Conservation (phyloP, 352 stramenopile genomes). For the Phytopythium oedochilum region DNA sequence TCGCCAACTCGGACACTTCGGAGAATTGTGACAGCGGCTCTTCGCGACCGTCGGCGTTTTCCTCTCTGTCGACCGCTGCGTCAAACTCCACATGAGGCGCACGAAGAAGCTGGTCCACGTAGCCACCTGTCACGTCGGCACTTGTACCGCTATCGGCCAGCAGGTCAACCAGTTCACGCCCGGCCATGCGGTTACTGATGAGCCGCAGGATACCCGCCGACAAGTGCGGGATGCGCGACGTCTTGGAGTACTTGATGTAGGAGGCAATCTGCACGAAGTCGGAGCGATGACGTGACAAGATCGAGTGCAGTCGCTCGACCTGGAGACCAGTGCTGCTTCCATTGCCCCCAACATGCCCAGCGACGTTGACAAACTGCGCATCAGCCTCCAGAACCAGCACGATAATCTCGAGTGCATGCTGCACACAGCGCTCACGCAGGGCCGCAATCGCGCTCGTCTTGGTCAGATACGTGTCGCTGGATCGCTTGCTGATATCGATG, state of each 20-base stretch:
- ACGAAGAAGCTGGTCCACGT: slow-evolving; percentile 77
- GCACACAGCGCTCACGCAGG: slow-evolving; percentile 62
- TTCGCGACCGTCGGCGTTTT: slow-evolving; percentile 8
- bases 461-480: slow-evolving; percentile 40
- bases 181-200: slow-evolving; percentile 63
- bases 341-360: slow-evolving; percentile 29
- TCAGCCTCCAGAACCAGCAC: slow-evolving; percentile 73
- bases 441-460: slow-evolving; percentile 43
- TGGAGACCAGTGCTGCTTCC: slow-evolving; percentile 30
- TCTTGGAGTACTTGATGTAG: slow-evolving; percentile 85
- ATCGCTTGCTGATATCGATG: slow-evolving; percentile 40
- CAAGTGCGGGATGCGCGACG: slow-evolving; percentile 59
- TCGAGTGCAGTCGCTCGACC: slow-evolving; percentile 74
- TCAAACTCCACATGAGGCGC: slow-evolving; percentile 20
- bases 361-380: slow-evolving; percentile 54
- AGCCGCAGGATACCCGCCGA: slow-evolving; percentile 63
- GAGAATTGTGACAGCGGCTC: neutral
- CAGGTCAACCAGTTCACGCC: slow-evolving; percentile 55
- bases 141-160: slow-evolving; percentile 62
- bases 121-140: slow-evolving; percentile 66
- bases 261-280: slow-evolving; percentile 80
- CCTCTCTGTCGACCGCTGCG: slow-evolving; percentile 13
- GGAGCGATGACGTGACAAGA: slow-evolving; percentile 58
- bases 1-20: slow-evolving; percentile 7
- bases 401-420: slow-evolving; percentile 75